Base-by-base conservation (phyloP, 768 basidiomycete species). In the Podaxis rugospora region DNA sequence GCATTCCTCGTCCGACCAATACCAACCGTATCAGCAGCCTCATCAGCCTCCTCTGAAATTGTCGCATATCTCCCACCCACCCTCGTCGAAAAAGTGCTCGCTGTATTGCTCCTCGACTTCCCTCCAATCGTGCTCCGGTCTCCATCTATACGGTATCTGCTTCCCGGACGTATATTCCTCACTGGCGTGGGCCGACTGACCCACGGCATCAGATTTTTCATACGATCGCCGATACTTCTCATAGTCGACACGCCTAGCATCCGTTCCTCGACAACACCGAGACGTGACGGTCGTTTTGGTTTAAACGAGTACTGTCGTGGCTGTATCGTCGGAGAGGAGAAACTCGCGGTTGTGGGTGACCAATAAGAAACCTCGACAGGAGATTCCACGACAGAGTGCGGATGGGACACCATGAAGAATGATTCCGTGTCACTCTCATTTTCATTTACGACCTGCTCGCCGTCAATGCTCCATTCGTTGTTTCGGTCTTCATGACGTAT, bases 391-490 rank as follows among this genome's bases (percentile, higher is more conserved):
- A 63, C 13, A 39, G 42, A 39, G 28, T n/a, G 21, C 18, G 61
- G n/a, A 27, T 28, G 40, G 49, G 49, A 39, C 2, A 62, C 51
- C 21, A 62, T 54, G 5, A 52, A 52, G 28, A 64, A 62, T 6
- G 63, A 60, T 36, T 68, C 64, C 11, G 32, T 53, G 11, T 61
- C 64, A 16, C 10, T 16, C 1, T 51, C 39, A 14, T 40, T 40
- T 6, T 52, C 58, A 13, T 36, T 50, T 16, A 25, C 14, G 37
- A n/a, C 49, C 2, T n/a, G 36, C 21, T 40, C 49, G 27, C 49
- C 59, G 58, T 71, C 70, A 37, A 71, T 69, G 5, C 51, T 55
- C 55, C 66, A 69, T 36, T 44, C 10, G 14, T 27, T 37, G 37
- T 51, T 37, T 28, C 57, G 62, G 10, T 6, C 35, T 14, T 16